These are phyloP conservation scores for Zalaria obscura DNA, from an alignment of 2,329 filamentous ascomycete genomes.

Conservation along the genomic window DNA sequence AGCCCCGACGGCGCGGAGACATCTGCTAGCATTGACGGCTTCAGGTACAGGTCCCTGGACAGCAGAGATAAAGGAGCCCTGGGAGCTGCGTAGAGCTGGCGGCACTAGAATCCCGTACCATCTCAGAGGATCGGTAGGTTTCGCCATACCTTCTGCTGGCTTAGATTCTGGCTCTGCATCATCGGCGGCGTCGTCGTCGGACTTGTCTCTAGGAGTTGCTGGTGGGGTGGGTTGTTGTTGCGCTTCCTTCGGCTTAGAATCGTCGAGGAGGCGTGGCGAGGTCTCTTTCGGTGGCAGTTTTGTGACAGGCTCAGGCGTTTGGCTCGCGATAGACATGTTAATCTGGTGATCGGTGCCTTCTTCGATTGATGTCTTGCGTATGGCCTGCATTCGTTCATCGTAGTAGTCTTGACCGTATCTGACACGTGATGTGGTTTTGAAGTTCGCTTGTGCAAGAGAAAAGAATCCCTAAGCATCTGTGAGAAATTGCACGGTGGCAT, in stretches of 20 bases:
- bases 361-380: slow-evolving; percentile 14
- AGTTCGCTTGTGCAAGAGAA: slow-evolving; percentile 60
- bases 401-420: slow-evolving; percentile 58
- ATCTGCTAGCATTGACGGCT: slow-evolving; percentile 42
- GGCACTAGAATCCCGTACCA: slow-evolving; percentile 43
- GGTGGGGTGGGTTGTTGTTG: slow-evolving; percentile 1
- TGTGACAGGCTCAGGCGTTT: not conserved
- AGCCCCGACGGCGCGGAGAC: slow-evolving; percentile 53
- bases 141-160: slow-evolving; percentile 12
- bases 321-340: not conserved
- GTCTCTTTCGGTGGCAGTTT: not conserved
- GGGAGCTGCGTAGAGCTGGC: slow-evolving; percentile 38
- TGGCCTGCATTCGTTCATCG: slow-evolving; percentile 58
- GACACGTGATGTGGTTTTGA: slow-evolving; percentile 47
- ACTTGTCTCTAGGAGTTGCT: not conserved
- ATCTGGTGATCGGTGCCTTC: not conserved
- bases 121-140: slow-evolving; percentile 37
- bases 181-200: not conserved
- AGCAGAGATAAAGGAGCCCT: slow-evolving; percentile 40
- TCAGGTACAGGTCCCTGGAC: slow-evolving; percentile 44
- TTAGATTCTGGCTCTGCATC: not conserved
- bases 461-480: slow-evolving; percentile 24
- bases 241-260: not conserved
- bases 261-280: not conserved
- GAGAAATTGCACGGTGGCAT: not conserved